Conservation (phyloP, 306 rosid genomes). For the Cucurbita ficifolia region DNA sequence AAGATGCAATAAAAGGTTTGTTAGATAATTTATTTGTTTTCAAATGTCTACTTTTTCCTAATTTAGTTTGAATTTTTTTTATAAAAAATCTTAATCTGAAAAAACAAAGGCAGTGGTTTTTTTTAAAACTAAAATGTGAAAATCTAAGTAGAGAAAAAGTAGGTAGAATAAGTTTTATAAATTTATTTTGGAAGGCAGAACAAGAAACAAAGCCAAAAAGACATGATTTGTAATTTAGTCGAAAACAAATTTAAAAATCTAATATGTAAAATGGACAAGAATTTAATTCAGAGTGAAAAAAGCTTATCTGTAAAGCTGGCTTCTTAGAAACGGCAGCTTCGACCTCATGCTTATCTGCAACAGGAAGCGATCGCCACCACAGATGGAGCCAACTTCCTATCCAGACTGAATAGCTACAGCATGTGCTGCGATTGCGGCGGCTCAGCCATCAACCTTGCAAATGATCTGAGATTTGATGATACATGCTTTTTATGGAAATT, state of each 20-base stretch:
- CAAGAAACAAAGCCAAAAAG: neutral
- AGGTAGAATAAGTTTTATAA: neutral
- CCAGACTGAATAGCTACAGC: neutral
- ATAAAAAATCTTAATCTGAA: too few species aligned
- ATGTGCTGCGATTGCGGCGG: slow-evolving; percentile 1
- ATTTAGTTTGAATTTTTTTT: too few species aligned
- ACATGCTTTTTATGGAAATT: neutral
- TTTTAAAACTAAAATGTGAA: too few species aligned
- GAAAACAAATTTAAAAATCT: neutral
- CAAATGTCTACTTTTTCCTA: too few species aligned
- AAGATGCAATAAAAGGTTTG: neutral
- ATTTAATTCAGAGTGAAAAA: neutral
- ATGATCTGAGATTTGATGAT: neutral
- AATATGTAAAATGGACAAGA: neutral
- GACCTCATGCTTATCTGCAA: neutral
- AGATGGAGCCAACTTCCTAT: neutral
- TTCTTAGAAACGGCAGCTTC: neutral
- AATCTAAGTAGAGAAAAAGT: neutral
- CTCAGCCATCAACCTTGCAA: neutral
- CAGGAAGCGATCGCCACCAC: neutral
- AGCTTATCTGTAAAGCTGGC: neutral
- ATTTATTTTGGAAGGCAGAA: too few species aligned
- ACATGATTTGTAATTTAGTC: neutral
- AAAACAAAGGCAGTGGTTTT: too few species aligned
- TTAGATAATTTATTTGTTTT: too few species aligned